A percentile compares a stretch with the other conserved stretches of the same genome.
Conservation (phyloP, 176 grass and related monocot genomes). For the Saccharum spontaneum region DNA sequence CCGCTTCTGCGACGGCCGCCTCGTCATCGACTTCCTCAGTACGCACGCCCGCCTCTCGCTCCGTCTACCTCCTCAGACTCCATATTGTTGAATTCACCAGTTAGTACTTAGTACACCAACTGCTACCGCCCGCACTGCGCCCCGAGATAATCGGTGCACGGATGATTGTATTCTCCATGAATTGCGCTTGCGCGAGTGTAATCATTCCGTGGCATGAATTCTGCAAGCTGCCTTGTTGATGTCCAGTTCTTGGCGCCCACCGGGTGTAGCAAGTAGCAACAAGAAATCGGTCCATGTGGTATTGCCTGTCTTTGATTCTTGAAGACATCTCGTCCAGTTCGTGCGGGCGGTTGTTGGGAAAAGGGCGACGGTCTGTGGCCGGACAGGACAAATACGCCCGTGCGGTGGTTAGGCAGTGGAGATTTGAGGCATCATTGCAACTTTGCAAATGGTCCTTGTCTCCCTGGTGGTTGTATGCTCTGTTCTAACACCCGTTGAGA, state of each 20-base stretch:
- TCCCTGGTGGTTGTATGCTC: conserved; percentile 18
- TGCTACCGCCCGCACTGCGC: neutral
- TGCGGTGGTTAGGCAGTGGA: conserved; percentile 36
- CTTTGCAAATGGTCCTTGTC: conserved; percentile 14
- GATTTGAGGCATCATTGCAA: conserved; percentile 18
- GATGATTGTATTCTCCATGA: neutral
- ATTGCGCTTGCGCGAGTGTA: neutral
- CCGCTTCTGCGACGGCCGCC: conserved; percentile 90
- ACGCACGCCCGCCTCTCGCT: conserved; percentile 43
- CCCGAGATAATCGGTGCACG: neutral
- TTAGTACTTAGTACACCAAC: no score
- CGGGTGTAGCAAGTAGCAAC: neutral
- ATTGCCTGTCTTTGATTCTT: conserved; percentile 12
- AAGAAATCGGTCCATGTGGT: neutral
- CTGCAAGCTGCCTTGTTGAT: neutral
- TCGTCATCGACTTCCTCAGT: conserved; percentile 96
- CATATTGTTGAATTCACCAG: neutral
- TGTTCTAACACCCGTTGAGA: neutral
- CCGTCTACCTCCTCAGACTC: neutral
- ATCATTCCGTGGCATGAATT: neutral
- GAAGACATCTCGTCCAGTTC: neutral
- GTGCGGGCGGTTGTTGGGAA: conserved; percentile 37
- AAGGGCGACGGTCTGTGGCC: conserved; percentile 25
- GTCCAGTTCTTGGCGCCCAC: neutral
- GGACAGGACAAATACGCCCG: neutral